Base-by-base conservation (phyloP, 2,329 filamentous ascomycete species). In the Sporothrix sp. region DNA sequence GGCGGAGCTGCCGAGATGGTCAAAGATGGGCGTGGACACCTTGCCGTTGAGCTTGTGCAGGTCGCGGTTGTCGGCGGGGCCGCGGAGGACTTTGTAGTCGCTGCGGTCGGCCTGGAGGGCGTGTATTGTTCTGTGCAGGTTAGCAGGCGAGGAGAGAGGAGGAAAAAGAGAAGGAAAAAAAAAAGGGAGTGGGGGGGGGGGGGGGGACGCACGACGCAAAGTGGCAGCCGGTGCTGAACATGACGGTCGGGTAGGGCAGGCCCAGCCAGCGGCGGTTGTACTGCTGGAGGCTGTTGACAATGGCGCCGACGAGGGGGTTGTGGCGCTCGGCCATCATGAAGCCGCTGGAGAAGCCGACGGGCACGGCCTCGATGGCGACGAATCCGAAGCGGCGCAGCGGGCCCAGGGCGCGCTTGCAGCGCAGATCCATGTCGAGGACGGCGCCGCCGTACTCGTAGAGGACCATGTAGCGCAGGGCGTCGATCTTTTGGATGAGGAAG, bases 391-490 rank as follows among this genome's bases (percentile, higher is more conserved):
- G 50, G 9, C 50, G 50, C 33, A 52, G 27, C 32, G 50, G 50
- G 45, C 50, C 50, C 7, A 52, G 50, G 3, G 50, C 32, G 7
- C 50, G 39, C 50, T 48, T 48, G 50, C 50, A 52, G 20, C 46
- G 50, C 25, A 52, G 28, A 30, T 52, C 50, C 50, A 52, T 52
- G 18, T 52, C 50, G 32, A 52, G 44, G 25, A 52, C 46, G 7
- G 33, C 50, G n/a, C 50, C 86, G 48, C 86, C 86, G 62, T 80
- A 90, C 65, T 86, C 78, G 48, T 81, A 76, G 27, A 91, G 73
- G 23, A 89, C 74, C 63, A 91, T 90, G 68, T 91, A 91, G 45
- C 85, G 77, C 59, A 91, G 84, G 5, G 84, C 74, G 61, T 90
- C 85, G 51, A 85, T 84, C 52, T 85, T 78, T 66, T 89, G 84